Evolutionary conservation across 2,329 filamentous ascomycete species (phyloP).

Genomic region (Aplosporella prunicola): DNA sequence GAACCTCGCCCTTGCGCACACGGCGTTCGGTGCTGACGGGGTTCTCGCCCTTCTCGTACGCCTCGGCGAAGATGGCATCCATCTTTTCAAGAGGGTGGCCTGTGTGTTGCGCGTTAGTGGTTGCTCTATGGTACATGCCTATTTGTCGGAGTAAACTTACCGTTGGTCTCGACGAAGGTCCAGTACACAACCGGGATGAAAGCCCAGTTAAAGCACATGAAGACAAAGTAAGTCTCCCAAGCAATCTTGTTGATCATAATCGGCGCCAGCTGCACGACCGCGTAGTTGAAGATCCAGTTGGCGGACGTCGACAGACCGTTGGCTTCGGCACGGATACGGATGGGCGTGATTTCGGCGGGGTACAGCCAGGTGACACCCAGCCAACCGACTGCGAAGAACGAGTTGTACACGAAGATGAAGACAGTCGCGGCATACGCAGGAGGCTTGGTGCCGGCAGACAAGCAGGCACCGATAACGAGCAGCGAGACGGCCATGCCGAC

Average conservation of each 20-base stretch:
- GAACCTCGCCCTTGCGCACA: constrained; percentile 15
- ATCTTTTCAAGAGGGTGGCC: constrained; percentile 21
- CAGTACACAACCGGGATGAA: constrained; percentile 18
- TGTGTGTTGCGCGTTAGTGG: not conserved
- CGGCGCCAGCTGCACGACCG: constrained; percentile 36
- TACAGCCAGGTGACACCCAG: constrained; percentile 42
- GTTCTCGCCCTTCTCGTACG: constrained; percentile 20
- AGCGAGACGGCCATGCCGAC: constrained; percentile 23
- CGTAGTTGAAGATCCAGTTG: constrained; percentile 31
- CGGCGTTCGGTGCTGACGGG: constrained; percentile 18
- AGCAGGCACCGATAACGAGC: constrained; percentile 18
- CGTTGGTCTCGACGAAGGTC: constrained; percentile 11
- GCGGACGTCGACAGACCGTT: constrained; percentile 28
- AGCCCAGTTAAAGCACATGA: constrained; percentile 10
- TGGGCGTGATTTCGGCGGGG: constrained; percentile 39
- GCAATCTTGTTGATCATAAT: constrained; percentile 13
- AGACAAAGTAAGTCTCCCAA: constrained; percentile 11
- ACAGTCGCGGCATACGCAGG: constrained; percentile 34
- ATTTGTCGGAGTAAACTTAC: not conserved
- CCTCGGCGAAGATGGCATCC: constrained; percentile 20
- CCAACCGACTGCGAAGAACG: constrained; percentile 44
- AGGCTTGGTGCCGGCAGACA: constrained; percentile 5
- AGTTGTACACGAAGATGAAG: constrained; percentile 47
- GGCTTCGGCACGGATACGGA: constrained; percentile 26
- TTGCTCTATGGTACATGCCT: no score